A percentile compares a stretch with the other conserved stretches of the same genome.
Conservation (phyloP, 352 stramenopile species). For the Elongisporangium anandrum region DNA sequence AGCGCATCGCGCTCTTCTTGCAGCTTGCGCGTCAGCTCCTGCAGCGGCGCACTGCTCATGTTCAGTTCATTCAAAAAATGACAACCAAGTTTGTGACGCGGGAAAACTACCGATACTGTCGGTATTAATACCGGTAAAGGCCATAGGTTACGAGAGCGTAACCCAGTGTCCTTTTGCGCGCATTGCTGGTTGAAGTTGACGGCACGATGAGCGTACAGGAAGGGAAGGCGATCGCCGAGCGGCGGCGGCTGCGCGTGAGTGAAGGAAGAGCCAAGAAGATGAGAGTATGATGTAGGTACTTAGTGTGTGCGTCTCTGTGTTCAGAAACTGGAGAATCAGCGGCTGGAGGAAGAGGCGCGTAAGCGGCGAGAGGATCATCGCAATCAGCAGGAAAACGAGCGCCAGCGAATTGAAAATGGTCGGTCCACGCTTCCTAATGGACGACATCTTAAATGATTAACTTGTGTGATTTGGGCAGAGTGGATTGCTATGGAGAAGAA, state of each 20-base stretch:
- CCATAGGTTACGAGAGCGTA: no score
- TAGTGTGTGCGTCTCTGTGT: background rate
- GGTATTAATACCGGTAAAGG: background rate
- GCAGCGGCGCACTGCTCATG: conserved; percentile 14
- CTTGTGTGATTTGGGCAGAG: conserved; percentile 29
- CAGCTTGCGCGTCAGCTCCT: conserved; percentile 52
- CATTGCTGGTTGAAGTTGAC: conserved; percentile 2
- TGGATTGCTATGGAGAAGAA: conserved; percentile 27
- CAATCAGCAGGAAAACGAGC: conserved; percentile 36
- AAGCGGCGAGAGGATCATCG: conserved; percentile 39
- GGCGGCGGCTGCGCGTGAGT: conserved; percentile 29
- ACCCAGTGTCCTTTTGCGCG: background rate
- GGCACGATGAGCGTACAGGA: background rate
- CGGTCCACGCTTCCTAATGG: no score
- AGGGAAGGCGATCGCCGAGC: conserved; percentile 32
- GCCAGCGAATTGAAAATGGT: conserved; percentile 44
- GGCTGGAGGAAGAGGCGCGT: conserved; percentile 47
- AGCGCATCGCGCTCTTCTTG: conserved; percentile 62
- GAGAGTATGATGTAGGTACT: no score
- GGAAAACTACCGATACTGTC: background rate
- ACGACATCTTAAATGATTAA: no score
- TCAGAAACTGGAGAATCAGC: conserved; percentile 75
- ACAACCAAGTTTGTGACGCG: background rate
- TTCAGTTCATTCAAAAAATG: background rate
- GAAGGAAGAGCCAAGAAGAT: background rate